These are phyloP conservation scores for Beauveria bassiana DNA, from an alignment of 2,329 filamentous ascomycete genomes.

Conservation along the genomic window DNA sequence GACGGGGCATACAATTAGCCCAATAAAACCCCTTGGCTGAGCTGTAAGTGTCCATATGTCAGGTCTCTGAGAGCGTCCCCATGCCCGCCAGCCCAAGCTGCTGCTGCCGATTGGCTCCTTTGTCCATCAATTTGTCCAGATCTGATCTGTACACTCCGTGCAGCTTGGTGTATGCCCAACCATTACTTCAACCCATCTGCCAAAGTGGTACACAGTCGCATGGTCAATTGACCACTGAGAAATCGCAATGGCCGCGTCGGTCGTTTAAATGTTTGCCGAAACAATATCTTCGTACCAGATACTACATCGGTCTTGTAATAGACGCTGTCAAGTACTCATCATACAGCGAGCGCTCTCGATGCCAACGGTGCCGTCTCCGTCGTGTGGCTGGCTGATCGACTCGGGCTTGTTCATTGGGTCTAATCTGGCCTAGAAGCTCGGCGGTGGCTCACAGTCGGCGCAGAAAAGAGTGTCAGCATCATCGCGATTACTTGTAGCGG, in stretches of 20 bases:
- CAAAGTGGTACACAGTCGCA: neutral
- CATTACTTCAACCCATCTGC: neutral
- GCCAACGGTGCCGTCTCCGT: neutral
- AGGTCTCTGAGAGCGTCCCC: neutral
- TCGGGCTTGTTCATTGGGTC: neutral
- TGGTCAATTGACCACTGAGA: neutral
- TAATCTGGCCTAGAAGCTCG: neutral
- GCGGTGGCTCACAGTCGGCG: neutral
- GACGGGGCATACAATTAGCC: neutral
- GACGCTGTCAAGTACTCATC: neutral
- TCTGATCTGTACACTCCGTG: neutral
- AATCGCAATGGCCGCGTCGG: neutral
- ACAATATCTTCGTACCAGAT: neutral
- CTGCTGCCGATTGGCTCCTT: neutral
- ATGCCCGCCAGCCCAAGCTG: neutral
- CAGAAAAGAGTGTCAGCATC: slow-evolving; percentile 3
- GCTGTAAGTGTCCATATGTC: neutral
- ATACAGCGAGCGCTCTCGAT: neutral
- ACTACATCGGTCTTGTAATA: neutral
- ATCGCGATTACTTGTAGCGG: neutral
- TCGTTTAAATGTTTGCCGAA: neutral
- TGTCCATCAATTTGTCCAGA: neutral
- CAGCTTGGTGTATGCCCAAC: neutral
- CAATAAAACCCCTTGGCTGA: neutral
- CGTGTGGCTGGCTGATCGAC: neutral